Evolutionary conservation across 2,329 filamentous ascomycete genomes (phyloP), one percentile per base, ranked within the genome.

Genomic region (Alternaria sp.): DNA sequence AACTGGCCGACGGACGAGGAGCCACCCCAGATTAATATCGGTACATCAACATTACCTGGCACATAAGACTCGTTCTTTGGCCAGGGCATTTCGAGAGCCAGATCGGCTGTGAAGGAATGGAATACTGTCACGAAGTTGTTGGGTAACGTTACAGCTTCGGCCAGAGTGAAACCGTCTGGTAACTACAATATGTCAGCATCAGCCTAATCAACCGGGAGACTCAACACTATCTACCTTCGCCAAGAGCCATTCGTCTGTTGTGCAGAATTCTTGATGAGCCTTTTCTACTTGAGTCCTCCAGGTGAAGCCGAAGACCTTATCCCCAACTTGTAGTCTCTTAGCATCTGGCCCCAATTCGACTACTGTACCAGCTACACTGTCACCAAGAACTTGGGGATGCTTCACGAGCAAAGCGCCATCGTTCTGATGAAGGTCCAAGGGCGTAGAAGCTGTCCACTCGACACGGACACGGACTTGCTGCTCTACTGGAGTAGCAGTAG

Each of bases 351-450:
- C 86, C 5, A 85, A 73, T 48, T 84, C 80, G 3, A 85, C 81
- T 12, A 89, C 83, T 1, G 79, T 81, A 3, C 88, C 87, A 5
- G 82, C 85, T 4, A 81, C 76, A 22, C 83, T 81, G 56, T 83
- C 82, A 34, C 87, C 86, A 10, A 86, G 78, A 6, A 85, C 76
- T 62, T 82, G 79, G 0, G 86, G 86, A 25, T 82, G 75, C 28
- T 78, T 68, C 11, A 88, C 80, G 12, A 88, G 71, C 0, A 90
- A 78, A 0, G 85, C 86, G 36, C 87, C 86, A 66, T 89, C 86
- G 45, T 86, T 85, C 60, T 86, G 84, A 74, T 90, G 88, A 6
- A 90, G 78, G 66, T 90, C 86, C 0, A 90, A 78, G 0, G 88
- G 88, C 1, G 85, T 87, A 1, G 87, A 88, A 3, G 86, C 83